phyloP scores from a whole-genome alignment of 495 filamentous ascomycete genomes.

The Podospora appendiculata region DNA sequence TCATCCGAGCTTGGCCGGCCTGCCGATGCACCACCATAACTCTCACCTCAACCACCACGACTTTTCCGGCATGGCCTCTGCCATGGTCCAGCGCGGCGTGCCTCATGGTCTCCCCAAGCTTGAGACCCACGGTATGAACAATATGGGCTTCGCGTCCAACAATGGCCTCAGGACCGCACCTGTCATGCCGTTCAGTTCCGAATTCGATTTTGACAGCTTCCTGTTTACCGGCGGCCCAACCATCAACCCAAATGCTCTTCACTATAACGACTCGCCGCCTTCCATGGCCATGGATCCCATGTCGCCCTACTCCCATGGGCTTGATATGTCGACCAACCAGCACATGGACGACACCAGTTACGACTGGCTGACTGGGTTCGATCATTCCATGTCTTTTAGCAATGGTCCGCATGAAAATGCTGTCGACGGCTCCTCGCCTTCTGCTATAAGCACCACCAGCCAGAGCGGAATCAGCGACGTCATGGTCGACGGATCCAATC shows the following conservation, averaged over 20 bases:
- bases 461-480: slow-evolving; percentile 88
- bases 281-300: slow-evolving; percentile 62
- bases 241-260: slow-evolving; percentile 92
- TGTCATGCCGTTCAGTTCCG: slow-evolving; percentile 59
- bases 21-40: slow-evolving; percentile 50
- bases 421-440: slow-evolving; percentile 89
- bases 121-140: slow-evolving; percentile 60
- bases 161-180: slow-evolving; percentile 70
- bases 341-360: slow-evolving; percentile 68
- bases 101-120: slow-evolving; percentile 68
- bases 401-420: slow-evolving; percentile 61
- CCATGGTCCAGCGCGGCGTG: slow-evolving; percentile 55
- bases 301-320: slow-evolving; percentile 64
- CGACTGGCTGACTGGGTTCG: slow-evolving; percentile 82
- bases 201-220: slow-evolving; percentile 68
- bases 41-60: slow-evolving; percentile 35
- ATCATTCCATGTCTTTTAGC: slow-evolving; percentile 64
- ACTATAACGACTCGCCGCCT: slow-evolving; percentile 79
- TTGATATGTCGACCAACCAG: slow-evolving; percentile 47
- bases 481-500: slow-evolving; percentile 79
- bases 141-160: slow-evolving; percentile 46
- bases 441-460: slow-evolving; percentile 85
- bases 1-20: slow-evolving; percentile 58
- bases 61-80: slow-evolving; percentile 64
- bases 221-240: slow-evolving; percentile 57